Conservation (phyloP, 2,329 filamentous ascomycete species). For the Fusarium pseudoanthophilum region DNA sequence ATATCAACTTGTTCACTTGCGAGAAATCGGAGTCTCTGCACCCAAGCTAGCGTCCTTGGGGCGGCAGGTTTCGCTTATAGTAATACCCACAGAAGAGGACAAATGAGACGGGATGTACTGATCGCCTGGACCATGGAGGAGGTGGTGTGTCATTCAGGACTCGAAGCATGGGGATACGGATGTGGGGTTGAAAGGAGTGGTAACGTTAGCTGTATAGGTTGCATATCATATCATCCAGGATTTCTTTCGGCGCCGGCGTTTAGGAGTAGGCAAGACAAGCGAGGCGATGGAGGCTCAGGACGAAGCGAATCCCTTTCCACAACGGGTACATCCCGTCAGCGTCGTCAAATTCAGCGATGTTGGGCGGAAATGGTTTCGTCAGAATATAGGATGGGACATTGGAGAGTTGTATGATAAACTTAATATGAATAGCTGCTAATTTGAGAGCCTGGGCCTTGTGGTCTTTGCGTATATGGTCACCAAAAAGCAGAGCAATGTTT, state of each 20-base stretch:
- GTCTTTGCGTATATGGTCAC: not conserved
- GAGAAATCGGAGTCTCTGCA: slow-evolving; percentile 57
- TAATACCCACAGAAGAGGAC: slow-evolving; percentile 4
- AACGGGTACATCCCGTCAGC: slow-evolving; percentile 18
- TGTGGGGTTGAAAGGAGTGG: slow-evolving; percentile 22
- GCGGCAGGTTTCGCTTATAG: slow-evolving; percentile 27
- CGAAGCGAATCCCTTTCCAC: slow-evolving; percentile 15
- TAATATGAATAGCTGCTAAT: slow-evolving; percentile 29
- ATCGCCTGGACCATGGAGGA: slow-evolving; percentile 8
- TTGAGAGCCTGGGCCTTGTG: not conserved
- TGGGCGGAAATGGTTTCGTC: slow-evolving; percentile 12
- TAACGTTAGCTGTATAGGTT: slow-evolving; percentile 35
- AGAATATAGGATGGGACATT: slow-evolving; percentile 15
- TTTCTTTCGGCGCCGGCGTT: slow-evolving; percentile 41
- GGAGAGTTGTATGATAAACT: slow-evolving; percentile 29
- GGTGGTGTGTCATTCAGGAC: not conserved
- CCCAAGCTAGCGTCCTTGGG: slow-evolving; percentile 45
- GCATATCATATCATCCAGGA: slow-evolving; percentile 41
- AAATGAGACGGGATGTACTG: not conserved
- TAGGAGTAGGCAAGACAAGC: slow-evolving; percentile 30
- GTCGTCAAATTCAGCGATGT: not conserved
- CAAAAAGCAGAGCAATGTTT: not conserved
- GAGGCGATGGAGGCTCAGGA: slow-evolving; percentile 30
- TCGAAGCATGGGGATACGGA: not conserved
- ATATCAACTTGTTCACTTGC: slow-evolving; percentile 89